Evolutionary conservation across 768 basidiomycete genomes (phyloP).

Genomic region (Phylloporus arenicola): DNA sequence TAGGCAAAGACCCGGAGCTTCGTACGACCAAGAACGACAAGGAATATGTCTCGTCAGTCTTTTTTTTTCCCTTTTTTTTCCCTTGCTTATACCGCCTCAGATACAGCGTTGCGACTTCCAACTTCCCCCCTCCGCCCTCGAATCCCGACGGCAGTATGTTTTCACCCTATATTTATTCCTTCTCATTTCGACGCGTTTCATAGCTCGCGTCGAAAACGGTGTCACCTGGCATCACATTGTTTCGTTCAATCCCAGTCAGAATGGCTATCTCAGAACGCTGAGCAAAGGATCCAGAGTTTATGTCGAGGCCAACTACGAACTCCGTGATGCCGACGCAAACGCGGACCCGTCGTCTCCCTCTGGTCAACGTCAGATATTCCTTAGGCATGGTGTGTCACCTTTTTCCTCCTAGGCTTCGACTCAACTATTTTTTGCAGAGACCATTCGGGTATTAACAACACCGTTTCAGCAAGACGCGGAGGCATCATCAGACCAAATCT

Average conservation of each 20-base stretch:
- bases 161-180: not conserved
- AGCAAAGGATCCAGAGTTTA: conserved; percentile 72
- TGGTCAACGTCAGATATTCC: conserved; percentile 77
- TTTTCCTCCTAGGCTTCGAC: not conserved
- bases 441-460: conserved; percentile 43
- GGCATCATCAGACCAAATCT: conserved; percentile 17
- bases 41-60: conserved; percentile 68
- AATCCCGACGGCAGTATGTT: conserved; percentile 58
- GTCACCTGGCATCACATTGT: conserved; percentile 75
- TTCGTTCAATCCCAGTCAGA: conserved; percentile 61
- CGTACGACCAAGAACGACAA: conserved; percentile 66
- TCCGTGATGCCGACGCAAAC: conserved; percentile 63
- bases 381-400: conserved; percentile 60
- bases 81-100: conserved; percentile 32
- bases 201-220: conserved; percentile 47
- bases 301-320: conserved; percentile 74
- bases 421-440: conserved; percentile 37
- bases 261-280: conserved; percentile 59
- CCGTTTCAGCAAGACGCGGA: conserved; percentile 25
- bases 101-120: conserved; percentile 73
- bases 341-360: conserved; percentile 63
- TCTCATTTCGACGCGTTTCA: not conserved
- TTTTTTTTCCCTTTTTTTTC: not conserved
- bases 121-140: conserved; percentile 51
- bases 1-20: conserved; percentile 67